Conservation (phyloP, 2,329 filamentous ascomycete species). For the Ilyonectria destructans region DNA sequence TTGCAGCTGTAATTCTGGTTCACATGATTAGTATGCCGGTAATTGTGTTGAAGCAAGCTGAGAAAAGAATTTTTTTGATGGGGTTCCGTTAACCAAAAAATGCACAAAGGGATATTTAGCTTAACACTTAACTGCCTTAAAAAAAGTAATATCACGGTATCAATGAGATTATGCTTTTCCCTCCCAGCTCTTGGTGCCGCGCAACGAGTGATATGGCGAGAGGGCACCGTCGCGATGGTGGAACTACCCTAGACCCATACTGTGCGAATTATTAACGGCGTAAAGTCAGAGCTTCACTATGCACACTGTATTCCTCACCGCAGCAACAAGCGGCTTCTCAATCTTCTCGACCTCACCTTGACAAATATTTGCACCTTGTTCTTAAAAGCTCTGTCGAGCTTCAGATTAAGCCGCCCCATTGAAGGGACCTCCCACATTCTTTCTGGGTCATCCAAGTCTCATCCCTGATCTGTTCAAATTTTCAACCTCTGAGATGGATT, state of each 20-base stretch:
- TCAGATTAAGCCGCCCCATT: too few relatives aligned
- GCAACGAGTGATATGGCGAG: not conserved
- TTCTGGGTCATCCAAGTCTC: not conserved
- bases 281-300: not conserved
- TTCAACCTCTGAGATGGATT: conserved; percentile 11
- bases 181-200: not conserved
- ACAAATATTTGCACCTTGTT: conserved; percentile 11
- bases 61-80: not conserved
- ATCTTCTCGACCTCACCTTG: conserved; percentile 1
- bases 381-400: conserved; percentile 17
- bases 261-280: not conserved
- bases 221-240: not conserved
- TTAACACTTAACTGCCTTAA: too few relatives aligned
- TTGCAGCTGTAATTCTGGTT: not conserved
- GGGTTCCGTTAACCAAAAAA: not conserved
- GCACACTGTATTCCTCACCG: conserved; percentile 19
- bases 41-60: not conserved
- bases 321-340: conserved; percentile 13
- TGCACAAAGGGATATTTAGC: not conserved
- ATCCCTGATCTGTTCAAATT: not conserved
- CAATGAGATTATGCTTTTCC: not conserved
- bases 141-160: not conserved
- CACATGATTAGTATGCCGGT: not conserved
- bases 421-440: too few relatives aligned
- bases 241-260: not conserved